A percentile compares a stretch with the other conserved stretches of the same genome.
These are phyloP conservation scores for Mucor racemosus DNA, from an alignment of 371 early-diverging fungal species.

Conservation along the genomic window DNA sequence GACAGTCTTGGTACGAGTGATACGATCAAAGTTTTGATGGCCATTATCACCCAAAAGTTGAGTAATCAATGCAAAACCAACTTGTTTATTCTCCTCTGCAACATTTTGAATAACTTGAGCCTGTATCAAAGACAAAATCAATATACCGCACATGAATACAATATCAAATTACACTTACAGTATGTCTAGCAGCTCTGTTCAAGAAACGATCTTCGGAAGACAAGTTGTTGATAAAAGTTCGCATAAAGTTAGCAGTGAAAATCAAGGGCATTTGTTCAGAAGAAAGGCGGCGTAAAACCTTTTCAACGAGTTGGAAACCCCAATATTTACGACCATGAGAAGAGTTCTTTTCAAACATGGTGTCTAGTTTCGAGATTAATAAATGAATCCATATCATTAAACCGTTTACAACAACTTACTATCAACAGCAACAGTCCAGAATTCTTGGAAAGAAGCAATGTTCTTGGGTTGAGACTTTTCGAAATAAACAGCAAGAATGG, in stretches of 20 bases:
- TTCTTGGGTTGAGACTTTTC: conserved; percentile 20
- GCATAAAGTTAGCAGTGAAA: conserved; percentile 84
- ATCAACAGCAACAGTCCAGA: conserved; percentile 84
- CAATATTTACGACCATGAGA: conserved; percentile 87
- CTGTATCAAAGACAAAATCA: conserved; percentile 23
- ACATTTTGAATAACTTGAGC: conserved; percentile 55
- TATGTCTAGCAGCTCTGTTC: conserved; percentile 77
- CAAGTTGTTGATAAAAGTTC: conserved; percentile 82
- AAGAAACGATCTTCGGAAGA: conserved; percentile 75
- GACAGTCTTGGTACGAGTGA: conserved; percentile 79
- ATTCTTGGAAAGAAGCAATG: conserved; percentile 71
- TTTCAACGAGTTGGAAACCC: conserved; percentile 84
- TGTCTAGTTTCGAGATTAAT: conserved; percentile 43
- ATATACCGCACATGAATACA: background rate
- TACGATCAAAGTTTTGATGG: conserved; percentile 72
- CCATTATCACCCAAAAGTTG: conserved; percentile 76
- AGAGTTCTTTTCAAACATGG: conserved; percentile 72
- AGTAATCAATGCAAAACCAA: conserved; percentile 56
- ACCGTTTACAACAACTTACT: conserved; percentile 45
- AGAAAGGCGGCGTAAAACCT: conserved; percentile 66
- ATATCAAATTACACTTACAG: conserved; percentile 46
- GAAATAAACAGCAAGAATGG: conserved; percentile 65
- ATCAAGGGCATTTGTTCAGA: conserved; percentile 72
- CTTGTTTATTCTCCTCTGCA: conserved; percentile 43
- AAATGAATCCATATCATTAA: background rate